Evolutionary conservation across 495 filamentous ascomycete genomes (phyloP), one percentile per base, ranked within the genome.

Genomic region (Geoglossum glabrum): DNA sequence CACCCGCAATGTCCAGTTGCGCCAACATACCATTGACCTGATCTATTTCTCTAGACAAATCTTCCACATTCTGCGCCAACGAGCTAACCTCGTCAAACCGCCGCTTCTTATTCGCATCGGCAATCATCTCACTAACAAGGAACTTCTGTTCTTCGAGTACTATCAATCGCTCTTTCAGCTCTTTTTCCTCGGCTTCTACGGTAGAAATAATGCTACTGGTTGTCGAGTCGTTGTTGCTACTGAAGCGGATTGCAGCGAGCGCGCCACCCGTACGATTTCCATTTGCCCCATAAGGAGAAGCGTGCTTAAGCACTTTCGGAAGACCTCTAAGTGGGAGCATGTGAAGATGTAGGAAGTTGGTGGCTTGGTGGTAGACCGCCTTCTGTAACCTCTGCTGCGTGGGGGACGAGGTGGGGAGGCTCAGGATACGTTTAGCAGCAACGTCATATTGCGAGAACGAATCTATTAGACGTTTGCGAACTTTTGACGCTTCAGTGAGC

Each of bases 81-180:
- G 82, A 84, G 58, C 77, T 77, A 1, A 93, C 87, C 67, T 98
- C 92, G 66, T 98, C 92, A 59, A 95, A 95, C 61, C 84, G 82
- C 56, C 92, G 76, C 34, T 82, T 76, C 59, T 81, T 85, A 55
- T 83, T 84, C 3, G 92, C 90, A 50, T 85, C 82, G 6, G 74
- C 80, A 51, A 97, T 77, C 88, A 96, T 96, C 62, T 86, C 83
- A 19, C 80, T 77, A 0, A 98, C 88, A 64, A 97, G 78, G 65
- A 95, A 96, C 65, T 80, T 80, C 69, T 98, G 92, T 66, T 98
- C 92, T 70, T 97, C 92, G 0, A 98, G 74, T 25, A 98, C 86
- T 45, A 95, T 87, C 19, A 97, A 69, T 43, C 80, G 73, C 64
- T 97, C 90, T 13, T 85, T 76, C 0, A 94, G 69, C 30, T 87